Percentiles rank a stretch among this genome's conserved stretches.
Conservation (phyloP, 345 rosid genomes). For the Moricandia arvensis region DNA sequence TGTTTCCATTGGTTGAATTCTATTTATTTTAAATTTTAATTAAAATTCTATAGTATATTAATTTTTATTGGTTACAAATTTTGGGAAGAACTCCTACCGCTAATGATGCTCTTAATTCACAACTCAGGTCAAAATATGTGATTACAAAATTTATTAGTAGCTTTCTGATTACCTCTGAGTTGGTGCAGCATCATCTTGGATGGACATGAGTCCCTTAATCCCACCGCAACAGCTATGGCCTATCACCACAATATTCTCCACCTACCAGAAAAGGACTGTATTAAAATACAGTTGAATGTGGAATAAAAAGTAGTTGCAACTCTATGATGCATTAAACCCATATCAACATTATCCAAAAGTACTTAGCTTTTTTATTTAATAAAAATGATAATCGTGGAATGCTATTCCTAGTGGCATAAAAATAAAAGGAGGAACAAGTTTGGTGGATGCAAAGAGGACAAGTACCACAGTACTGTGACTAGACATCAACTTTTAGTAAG, state of each 20-base stretch:
- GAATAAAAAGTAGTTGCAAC: constrained; percentile 9
- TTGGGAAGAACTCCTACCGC: too few species aligned
- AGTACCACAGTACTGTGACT: constrained; percentile 14
- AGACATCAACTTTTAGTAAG: constrained; percentile 22
- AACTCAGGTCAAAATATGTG: neutral
- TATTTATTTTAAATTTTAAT: too few species aligned
- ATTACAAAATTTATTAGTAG: neutral
- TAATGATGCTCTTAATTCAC: too few species aligned
- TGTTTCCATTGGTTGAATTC: too few species aligned
- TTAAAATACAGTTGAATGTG: neutral
- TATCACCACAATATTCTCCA: constrained; percentile 73
- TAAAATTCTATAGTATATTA: too few species aligned
- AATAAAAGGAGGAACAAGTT: neutral
- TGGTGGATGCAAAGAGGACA: constrained; percentile 25
- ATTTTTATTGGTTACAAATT: too few species aligned
- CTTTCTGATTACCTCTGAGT: constrained; percentile 17
- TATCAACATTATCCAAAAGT: constrained; percentile 20
- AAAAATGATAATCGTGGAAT: neutral
- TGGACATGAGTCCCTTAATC: constrained; percentile 90
- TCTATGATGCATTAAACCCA: constrained; percentile 15
- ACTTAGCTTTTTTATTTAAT: neutral
- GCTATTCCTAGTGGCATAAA: constrained; percentile 16
- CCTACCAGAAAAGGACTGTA: constrained; percentile 40
- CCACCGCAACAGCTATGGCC: constrained; percentile 98
- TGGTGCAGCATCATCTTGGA: constrained; percentile 53